Evolutionary conservation across 208 protist species (phyloP).

Genomic region (Naegleria fowleri): DNA sequence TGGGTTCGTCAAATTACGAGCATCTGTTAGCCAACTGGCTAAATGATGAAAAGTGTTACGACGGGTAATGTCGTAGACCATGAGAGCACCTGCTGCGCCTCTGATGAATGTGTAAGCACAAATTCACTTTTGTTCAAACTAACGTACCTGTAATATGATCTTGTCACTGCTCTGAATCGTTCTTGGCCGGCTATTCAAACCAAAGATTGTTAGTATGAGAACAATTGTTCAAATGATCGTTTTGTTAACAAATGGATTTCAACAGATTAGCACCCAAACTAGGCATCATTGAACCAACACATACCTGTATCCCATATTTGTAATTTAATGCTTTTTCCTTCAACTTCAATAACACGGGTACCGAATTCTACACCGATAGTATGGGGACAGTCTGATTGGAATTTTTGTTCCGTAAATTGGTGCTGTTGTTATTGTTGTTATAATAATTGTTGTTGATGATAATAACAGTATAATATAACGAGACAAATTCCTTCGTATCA

Average conservation of each 20-base stretch:
- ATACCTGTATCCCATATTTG: slow-evolving; percentile 92
- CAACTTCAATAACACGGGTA: slow-evolving; percentile 87
- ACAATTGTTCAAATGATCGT: neutral
- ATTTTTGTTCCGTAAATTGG: slow-evolving; percentile 95
- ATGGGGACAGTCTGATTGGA: slow-evolving; percentile 77
- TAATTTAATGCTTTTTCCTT: slow-evolving; percentile 88
- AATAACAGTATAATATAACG: neutral
- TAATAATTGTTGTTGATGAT: neutral
- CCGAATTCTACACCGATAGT: slow-evolving; percentile 98
- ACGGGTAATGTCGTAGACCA: slow-evolving; percentile 90
- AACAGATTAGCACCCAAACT: neutral
- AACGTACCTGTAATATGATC: slow-evolving; percentile 76
- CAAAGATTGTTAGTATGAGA: neutral
- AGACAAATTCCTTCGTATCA: neutral
- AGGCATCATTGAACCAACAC: slow-evolving; percentile 34
- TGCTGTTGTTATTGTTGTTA: slow-evolving; percentile 43
- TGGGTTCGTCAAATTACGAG: slow-evolving; percentile 74
- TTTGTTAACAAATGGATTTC: neutral
- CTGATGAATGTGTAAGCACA: slow-evolving; percentile 31
- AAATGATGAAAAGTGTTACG: slow-evolving; percentile 71
- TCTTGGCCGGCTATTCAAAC: slow-evolving; percentile 37
- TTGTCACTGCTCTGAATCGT: slow-evolving; percentile 79
- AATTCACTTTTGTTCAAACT: no score
- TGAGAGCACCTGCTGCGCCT: slow-evolving; percentile 83
- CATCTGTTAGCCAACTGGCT: slow-evolving; percentile 88